Percentiles rank a stretch among this genome's conserved stretches.
Conservation (phyloP, 441 rosid genomes). For the Biscutella laevigata region DNA sequence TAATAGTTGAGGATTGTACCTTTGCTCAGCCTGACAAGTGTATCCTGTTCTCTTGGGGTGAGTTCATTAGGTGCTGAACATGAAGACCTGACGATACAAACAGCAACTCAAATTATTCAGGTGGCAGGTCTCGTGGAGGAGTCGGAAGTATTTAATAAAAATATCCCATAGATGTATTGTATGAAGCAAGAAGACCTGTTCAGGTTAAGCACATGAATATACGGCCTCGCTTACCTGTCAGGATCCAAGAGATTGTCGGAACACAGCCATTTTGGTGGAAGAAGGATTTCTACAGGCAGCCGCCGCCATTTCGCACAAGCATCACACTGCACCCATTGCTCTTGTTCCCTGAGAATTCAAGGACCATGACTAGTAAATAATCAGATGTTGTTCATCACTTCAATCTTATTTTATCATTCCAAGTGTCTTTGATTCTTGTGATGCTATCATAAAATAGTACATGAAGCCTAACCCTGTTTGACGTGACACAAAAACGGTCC, state of each 20-base stretch:
- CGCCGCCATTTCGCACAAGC: slow-evolving; percentile 66
- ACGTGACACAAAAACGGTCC: slow-evolving; percentile 43
- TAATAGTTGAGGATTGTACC: slow-evolving; percentile 29
- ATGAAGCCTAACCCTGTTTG: slow-evolving; percentile 50
- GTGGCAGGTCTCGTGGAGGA: not conserved
- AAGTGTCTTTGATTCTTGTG: not conserved
- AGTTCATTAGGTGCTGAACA: slow-evolving; percentile 66
- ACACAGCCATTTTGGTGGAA: slow-evolving; percentile 66
- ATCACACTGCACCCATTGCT: slow-evolving; percentile 79
- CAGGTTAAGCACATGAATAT: slow-evolving; percentile 1
- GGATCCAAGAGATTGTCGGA: slow-evolving; percentile 54
- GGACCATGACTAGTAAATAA: not conserved
- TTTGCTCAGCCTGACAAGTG: slow-evolving; percentile 41
- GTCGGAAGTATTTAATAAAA: not conserved
- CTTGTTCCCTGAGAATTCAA: slow-evolving; percentile 50
- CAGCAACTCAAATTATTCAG: slow-evolving; percentile 6
- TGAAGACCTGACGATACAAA: slow-evolving; percentile 35
- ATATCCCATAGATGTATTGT: not conserved
- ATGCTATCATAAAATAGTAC: slow-evolving; percentile 10
- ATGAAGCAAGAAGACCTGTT: no score
- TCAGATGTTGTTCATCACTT: slow-evolving; percentile 2
- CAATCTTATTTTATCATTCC: slow-evolving; percentile 4
- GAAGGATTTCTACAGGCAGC: slow-evolving; percentile 53
- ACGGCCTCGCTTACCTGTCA: slow-evolving; percentile 36
- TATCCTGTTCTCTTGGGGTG: slow-evolving; percentile 45